Evolutionary conservation across 768 basidiomycete genomes (phyloP), one percentile per base, ranked within the genome.

Genomic region (Naganishia kalamii): DNA sequence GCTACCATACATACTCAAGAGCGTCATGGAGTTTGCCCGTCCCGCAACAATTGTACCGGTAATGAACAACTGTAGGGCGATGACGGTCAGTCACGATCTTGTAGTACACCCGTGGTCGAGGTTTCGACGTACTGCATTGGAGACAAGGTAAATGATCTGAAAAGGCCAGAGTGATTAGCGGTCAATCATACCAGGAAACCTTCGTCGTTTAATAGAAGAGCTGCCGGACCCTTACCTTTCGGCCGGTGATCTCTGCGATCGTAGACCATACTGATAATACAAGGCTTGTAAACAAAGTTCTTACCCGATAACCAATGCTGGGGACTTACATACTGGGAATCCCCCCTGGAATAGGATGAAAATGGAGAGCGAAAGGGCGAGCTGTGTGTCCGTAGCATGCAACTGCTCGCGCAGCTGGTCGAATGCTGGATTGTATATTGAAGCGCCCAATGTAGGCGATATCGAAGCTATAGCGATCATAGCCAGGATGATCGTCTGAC

Each of bases 401-500:
- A 79, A 69, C 30, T 79, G 69, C 29, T 51, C 67, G 6, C 73
- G 51, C 2, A 79, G 61, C 41, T 78, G 72, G 43, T 78, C 73
- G 48, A 79, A 76, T 10, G 77, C 78, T 1, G 78, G 78, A 62
- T 79, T 79, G 47, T 77, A 78, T 37, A 78, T 78, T 40, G 70
- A 72, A 10, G 78, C 72, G 13, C 75, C 75, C 10, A 79, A 69
- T 13, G 76, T 69, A 10, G 77, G 77, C 12, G 75, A 74, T n/a
- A 78, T 68, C 21, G 68, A 60, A 3, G 70, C 69, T 35, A 65
- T 59, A 21, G 71, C 63, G n/a, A 72, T 64, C 66, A 72, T 70
- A 11, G 48, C 30, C n/a, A 70, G 66, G 10, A 72, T 60, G 8
- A 50, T 10, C n/a, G 61, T 52, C 75, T 77, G 60, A 25, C 12